Evolutionary conservation across 129 eudicot species (phyloP), one percentile per base, ranked within the genome.

Genomic region (Chrysanthemum lavandulifolium): DNA sequence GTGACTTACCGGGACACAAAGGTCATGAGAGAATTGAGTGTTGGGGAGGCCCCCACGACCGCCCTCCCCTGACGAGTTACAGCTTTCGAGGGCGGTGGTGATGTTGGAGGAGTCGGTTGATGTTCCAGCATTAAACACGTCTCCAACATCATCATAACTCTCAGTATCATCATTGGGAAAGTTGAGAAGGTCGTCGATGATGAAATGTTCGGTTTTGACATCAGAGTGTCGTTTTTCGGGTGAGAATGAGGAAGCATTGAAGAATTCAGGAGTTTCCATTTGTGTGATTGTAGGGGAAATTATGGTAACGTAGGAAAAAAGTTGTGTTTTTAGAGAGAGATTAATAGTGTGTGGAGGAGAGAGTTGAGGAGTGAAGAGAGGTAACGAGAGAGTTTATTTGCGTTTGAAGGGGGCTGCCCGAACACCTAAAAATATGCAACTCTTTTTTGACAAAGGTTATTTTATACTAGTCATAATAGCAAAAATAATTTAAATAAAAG

Each of bases 181-280:
- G 80, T 91, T 90, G 13, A 91, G 84, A 58, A 91, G 97, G 82
- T 88, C 97, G 5, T 91, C 97, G 36, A 91, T 80, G 82, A 76
- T 50, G 76, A 91, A 91, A 73, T 81, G 84, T 58, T 90, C 97
- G 48, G 76, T 64, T 73, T 86, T 83, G 68, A 75, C 62, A 49
- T 82, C 85, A 73, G 83, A 69, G 52, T 70, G 77, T 59, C 73
- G 83, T n/a, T 79, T 83, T 66, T 83, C 91, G 4, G 79, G 77
- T 4, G 85, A 68, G 78, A 76, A 81, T 78, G 80, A 79, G 50
- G 47, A 40, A 40, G 72, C 56, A 61, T 78, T 82, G 83, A 48
- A 73, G 73, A 85, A 82, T 67, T 83, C 85, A 0, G 86, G 87
- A 56, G 65, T 85, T 79, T 85, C 96, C 96, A 86, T 86, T 40